Evolutionary conservation across 2,329 filamentous ascomycete species (phyloP).

Genomic region (Claviceps sp.): DNA sequence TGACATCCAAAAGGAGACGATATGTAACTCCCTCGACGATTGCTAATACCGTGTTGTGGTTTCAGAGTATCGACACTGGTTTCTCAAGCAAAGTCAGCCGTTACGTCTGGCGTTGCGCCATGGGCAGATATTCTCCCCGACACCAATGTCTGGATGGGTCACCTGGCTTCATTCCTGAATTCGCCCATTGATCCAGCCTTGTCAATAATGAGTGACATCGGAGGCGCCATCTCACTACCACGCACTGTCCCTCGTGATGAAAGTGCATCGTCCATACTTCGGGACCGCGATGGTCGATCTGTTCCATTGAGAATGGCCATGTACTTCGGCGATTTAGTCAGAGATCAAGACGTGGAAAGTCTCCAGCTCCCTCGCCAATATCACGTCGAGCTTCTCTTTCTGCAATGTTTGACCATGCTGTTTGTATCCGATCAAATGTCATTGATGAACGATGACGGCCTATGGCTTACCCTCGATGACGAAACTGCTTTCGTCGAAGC

Average conservation of each 20-base stretch:
- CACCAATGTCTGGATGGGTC: conserved; percentile 48
- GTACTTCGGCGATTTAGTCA: conserved; percentile 50
- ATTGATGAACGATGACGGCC: conserved; percentile 25
- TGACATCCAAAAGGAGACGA: background rate
- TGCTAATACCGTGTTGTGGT: background rate
- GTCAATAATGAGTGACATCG: conserved; percentile 59
- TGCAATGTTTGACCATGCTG: conserved; percentile 36
- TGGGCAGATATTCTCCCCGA: conserved; percentile 47
- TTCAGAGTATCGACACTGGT: conserved; percentile 39
- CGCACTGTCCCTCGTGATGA: background rate
- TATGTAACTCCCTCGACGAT: background rate
- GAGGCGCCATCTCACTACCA: conserved; percentile 53
- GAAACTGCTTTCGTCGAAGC: conserved; percentile 24
- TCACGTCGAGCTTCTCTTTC: conserved; percentile 37
- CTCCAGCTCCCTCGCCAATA: conserved; percentile 25
- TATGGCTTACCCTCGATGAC: conserved; percentile 32
- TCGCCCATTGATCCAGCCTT: conserved; percentile 46
- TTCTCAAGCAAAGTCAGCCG: conserved; percentile 26
- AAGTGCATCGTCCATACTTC: conserved; percentile 18
- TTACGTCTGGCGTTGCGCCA: conserved; percentile 13
- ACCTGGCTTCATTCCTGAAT: conserved; percentile 43
- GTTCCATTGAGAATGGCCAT: conserved; percentile 62
- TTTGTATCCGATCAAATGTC: conserved; percentile 42
- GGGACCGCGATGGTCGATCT: conserved; percentile 59
- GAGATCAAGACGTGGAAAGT: conserved; percentile 29